These are phyloP conservation scores for Suillus fuscotomentosus DNA, from an alignment of 768 basidiomycete species.

Conservation along the genomic window DNA sequence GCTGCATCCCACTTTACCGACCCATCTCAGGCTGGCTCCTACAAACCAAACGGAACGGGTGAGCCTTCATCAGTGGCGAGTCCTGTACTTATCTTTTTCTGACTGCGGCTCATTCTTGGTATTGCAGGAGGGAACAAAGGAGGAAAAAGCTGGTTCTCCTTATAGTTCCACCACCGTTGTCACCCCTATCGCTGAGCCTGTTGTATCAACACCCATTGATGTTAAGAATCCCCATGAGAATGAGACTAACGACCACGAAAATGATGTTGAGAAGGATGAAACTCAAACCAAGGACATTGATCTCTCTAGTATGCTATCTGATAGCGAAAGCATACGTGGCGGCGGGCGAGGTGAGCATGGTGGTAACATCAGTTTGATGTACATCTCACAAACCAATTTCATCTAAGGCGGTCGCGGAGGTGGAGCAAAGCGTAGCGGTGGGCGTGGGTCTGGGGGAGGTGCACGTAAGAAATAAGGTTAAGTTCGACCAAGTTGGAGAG, in stretches of 20 bases:
- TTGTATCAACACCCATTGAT: slow-evolving; percentile 26
- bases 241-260: slow-evolving; percentile 20
- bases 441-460: neutral
- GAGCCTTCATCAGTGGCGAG: slow-evolving; percentile 33
- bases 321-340: slow-evolving; percentile 13
- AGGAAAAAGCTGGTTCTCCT: neutral
- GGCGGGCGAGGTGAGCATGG: slow-evolving; percentile 15
- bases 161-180: slow-evolving; percentile 13
- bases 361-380: neutral
- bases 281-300: slow-evolving; percentile 9
- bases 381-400: neutral
- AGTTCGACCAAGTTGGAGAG: neutral
- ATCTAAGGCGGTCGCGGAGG: neutral
- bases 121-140: slow-evolving; percentile 17
- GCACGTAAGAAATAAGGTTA: neutral
- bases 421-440: neutral
- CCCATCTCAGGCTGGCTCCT: slow-evolving; percentile 8
- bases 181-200: slow-evolving; percentile 15
- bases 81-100: slow-evolving; percentile 21
- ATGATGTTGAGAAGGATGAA: slow-evolving; percentile 26
- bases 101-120: slow-evolving; percentile 28
- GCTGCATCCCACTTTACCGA: neutral
- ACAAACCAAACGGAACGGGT: slow-evolving; percentile 18
- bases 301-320: slow-evolving; percentile 13
- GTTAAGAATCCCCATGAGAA: slow-evolving; percentile 22